phyloP scores from a whole-genome alignment of 345 rosid genomes.

The Lagerstroemia speciosa region DNA sequence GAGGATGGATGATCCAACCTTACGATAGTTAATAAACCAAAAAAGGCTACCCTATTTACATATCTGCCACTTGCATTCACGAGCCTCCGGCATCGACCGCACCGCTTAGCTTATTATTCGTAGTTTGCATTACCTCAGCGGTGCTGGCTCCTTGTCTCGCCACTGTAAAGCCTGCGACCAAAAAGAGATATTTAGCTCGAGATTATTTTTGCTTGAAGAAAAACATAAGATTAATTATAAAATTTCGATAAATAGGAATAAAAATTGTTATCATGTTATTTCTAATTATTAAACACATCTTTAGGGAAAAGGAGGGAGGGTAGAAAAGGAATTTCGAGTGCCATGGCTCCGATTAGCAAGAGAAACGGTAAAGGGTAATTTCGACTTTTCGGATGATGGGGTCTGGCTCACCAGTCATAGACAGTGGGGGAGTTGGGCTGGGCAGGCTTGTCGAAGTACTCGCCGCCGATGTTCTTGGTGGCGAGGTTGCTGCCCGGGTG shows the following conservation, averaged over 20 bases:
- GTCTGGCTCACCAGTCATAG: constrained; percentile 63
- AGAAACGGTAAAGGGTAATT: too few relatives aligned
- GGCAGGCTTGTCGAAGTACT: constrained; percentile 68
- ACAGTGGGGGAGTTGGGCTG: constrained; percentile 74
- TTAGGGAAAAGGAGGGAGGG: background rate
- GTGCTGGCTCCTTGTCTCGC: constrained; percentile 72
- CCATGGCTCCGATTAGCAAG: too few relatives aligned
- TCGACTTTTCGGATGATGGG: too few relatives aligned
- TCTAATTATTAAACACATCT: too few relatives aligned
- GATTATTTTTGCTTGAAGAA: too few relatives aligned
- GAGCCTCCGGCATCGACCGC: too few relatives aligned
- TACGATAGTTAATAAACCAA: background rate
- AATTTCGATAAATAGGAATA: too few relatives aligned
- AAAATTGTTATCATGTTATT: too few relatives aligned
- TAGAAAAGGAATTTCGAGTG: background rate
- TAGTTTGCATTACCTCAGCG: constrained; percentile 17
- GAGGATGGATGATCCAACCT: too few relatives aligned
- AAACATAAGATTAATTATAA: too few relatives aligned
- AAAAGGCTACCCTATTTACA: background rate
- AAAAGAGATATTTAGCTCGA: background rate
- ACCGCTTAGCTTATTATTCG: background rate
- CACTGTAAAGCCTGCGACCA: constrained; percentile 74
- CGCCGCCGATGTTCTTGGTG: constrained; percentile 52
- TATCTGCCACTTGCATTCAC: background rate
- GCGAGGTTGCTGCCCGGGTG: constrained; percentile 90